phyloP scores from a whole-genome alignment of 1,284 basidiomycete species.

The Ustilago tritici region DNA sequence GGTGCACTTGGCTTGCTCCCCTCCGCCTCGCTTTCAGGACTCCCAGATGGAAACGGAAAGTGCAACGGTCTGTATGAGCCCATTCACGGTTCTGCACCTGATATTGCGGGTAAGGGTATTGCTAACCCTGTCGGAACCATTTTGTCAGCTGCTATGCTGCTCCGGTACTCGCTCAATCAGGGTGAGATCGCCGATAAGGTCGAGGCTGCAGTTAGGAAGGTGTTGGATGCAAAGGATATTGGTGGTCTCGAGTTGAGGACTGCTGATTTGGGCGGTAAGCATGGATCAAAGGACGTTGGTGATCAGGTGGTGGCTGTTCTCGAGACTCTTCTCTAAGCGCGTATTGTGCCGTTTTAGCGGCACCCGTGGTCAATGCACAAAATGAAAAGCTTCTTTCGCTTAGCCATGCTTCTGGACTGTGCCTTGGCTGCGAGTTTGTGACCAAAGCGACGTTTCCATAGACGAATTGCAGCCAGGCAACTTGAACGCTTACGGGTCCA shows the following conservation, averaged over 20 bases:
- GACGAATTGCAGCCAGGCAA: no score
- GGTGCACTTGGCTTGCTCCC: conserved; percentile 96
- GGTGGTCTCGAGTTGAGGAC: conserved; percentile 87
- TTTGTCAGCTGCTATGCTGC: conserved; percentile 92
- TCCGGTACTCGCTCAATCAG: conserved; percentile 92
- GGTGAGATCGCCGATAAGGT: conserved; percentile 81
- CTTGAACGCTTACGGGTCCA: not conserved
- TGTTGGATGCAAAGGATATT: conserved; percentile 79
- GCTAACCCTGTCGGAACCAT: conserved; percentile 98
- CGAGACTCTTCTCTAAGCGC: conserved; percentile 73
- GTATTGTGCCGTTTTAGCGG: not conserved
- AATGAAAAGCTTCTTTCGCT: not conserved
- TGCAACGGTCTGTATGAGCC: conserved; percentile 92
- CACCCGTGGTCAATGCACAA: not conserved
- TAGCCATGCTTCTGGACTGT: not conserved
- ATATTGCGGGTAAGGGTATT: conserved; percentile 93
- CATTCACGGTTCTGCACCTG: conserved; percentile 82
- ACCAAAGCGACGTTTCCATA: no score
- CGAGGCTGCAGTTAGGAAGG: conserved; percentile 87
- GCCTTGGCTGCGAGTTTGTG: no score
- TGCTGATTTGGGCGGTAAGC: conserved; percentile 86
- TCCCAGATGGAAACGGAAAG: conserved; percentile 80
- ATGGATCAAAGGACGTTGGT: conserved; percentile 82
- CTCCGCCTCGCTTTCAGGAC: conserved; percentile 92
- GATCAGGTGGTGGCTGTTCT: conserved; percentile 85